phyloP scores from a whole-genome alignment of 805 yeast species.

The Maudiozyma serrabonitensis region DNA sequence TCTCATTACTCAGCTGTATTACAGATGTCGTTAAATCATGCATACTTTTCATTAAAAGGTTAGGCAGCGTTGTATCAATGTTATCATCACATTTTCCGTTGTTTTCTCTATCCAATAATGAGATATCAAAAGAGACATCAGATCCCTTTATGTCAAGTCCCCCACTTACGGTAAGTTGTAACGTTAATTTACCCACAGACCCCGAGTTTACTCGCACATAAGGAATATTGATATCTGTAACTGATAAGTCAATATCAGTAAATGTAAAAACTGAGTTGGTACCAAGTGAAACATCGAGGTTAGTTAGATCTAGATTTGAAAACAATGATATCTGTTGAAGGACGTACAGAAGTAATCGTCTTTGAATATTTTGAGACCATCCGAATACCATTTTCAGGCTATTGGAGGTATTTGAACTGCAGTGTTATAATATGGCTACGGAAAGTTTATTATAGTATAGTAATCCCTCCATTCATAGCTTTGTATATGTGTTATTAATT shows the following conservation, averaged over 20 bases:
- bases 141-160: constrained; percentile 56
- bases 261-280: constrained; percentile 41
- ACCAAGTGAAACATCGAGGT: constrained; percentile 71
- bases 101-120: constrained; percentile 4
- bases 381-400: constrained; percentile 32
- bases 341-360: constrained; percentile 67
- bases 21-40: constrained; percentile 57
- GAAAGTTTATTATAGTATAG: not conserved
- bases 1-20: constrained; percentile 19
- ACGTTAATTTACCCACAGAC: constrained; percentile 40
- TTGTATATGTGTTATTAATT: no score
- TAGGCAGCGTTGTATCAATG: constrained; percentile 21
- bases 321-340: constrained; percentile 74
- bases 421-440: not conserved
- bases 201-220: constrained; percentile 58
- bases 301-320: constrained; percentile 72
- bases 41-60: constrained; percentile 61
- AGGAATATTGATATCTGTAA: constrained; percentile 59
- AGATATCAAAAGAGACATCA: constrained; percentile 37
- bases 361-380: constrained; percentile 81
- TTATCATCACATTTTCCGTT: constrained; percentile 24
- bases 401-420: not conserved
- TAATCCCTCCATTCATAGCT: not conserved
- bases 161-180: constrained; percentile 56
- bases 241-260: constrained; percentile 59